Conservation (phyloP, 2,329 filamentous ascomycete species). For the Colletotrichum falcatum region DNA sequence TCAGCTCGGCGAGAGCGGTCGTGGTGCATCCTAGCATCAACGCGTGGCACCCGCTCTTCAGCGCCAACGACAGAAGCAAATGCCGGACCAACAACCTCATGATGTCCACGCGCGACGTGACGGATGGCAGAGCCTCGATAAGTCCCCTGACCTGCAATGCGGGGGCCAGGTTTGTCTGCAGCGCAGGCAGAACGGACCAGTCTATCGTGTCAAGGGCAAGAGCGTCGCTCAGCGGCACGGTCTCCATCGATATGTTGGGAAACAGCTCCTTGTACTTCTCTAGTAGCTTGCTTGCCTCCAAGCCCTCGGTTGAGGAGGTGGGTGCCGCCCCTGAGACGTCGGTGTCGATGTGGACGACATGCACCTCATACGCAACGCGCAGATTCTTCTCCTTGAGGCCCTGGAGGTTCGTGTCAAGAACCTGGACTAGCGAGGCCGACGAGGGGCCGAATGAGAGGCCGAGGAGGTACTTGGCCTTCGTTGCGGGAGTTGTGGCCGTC, state of each 20-base stretch:
- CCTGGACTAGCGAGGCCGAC: slow-evolving; percentile 80
- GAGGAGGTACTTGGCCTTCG: slow-evolving; percentile 70
- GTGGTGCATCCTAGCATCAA: slow-evolving; percentile 89
- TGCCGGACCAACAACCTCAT: slow-evolving; percentile 77
- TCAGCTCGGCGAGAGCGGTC: slow-evolving; percentile 86
- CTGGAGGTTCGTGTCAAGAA: slow-evolving; percentile 77
- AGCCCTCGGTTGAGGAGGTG: slow-evolving; percentile 39
- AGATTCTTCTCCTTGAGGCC: slow-evolving; percentile 74
- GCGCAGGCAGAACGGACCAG: slow-evolving; percentile 61
- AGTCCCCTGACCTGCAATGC: slow-evolving; percentile 64
- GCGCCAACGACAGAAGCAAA: slow-evolving; percentile 75
- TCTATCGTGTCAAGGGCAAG: slow-evolving; percentile 65
- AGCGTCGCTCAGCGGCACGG: slow-evolving; percentile 72
- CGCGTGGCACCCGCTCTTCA: slow-evolving; percentile 70
- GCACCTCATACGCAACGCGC: slow-evolving; percentile 75
- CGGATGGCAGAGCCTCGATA: slow-evolving; percentile 73
- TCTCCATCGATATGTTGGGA: slow-evolving; percentile 73
- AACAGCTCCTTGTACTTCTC: slow-evolving; percentile 69
- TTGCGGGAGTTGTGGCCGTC: slow-evolving; percentile 37
- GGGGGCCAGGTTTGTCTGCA: slow-evolving; percentile 43
- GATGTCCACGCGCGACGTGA: slow-evolving; percentile 82
- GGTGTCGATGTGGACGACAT: slow-evolving; percentile 68
- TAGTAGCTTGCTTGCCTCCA: slow-evolving; percentile 59
- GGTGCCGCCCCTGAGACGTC: slow-evolving; percentile 46
- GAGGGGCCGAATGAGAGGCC: slow-evolving; percentile 87